Base-by-base conservation (phyloP, 176 grass and related monocot species). In the Tillandsia fasciculata region DNA sequence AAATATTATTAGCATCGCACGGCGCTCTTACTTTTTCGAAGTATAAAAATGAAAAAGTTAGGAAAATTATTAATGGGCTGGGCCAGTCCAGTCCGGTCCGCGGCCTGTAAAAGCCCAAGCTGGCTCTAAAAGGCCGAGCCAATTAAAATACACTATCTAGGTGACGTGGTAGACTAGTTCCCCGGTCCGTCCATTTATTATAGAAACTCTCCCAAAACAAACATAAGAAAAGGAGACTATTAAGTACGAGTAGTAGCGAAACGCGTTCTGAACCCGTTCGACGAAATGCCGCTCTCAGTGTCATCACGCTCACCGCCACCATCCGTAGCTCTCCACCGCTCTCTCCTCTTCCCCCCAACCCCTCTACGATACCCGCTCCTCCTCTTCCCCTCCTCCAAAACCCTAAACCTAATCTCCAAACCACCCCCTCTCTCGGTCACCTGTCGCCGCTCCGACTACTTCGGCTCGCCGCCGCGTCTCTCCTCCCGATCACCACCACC, bases 371-470 rank as follows among this genome's bases (percentile, higher is more conserved):
- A 2, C 17, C 17, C 13, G 9, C 22, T n/a, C 22, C 56, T 1
- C 17, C 17, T 15, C 13, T 61, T 61, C 7, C 18, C 12, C 7
- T 8, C 17, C 56, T 20, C 22, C 56, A 61, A 61, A 61, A 61
- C 56, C 56, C 56, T n/a, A 61, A 61, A 9, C 56, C 56, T 20
- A 7, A 61, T 2, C 4, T 9, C 15, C 56, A 61, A 61, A 20
- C 15, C 15, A 15, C 56, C 17, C 17, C 22, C n/a, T 61, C 33
- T 42, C 33, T 61, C 56, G 5, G 9, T 61, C 15, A 61, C 15
- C 56, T 61, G 56, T 61, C 56, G 56, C 17, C 56, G 22, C 56
- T 61, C 56, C 56, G 56, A 61, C 56, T 61, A 61, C 56, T 61
- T 61, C 56, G 56, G 33, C 33, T 42, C 56, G 17, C 56, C 56